Evolutionary conservation across 2,329 filamentous ascomycete species (phyloP), one percentile per base, ranked within the genome.

Genomic region (Scorias spongiosa): DNA sequence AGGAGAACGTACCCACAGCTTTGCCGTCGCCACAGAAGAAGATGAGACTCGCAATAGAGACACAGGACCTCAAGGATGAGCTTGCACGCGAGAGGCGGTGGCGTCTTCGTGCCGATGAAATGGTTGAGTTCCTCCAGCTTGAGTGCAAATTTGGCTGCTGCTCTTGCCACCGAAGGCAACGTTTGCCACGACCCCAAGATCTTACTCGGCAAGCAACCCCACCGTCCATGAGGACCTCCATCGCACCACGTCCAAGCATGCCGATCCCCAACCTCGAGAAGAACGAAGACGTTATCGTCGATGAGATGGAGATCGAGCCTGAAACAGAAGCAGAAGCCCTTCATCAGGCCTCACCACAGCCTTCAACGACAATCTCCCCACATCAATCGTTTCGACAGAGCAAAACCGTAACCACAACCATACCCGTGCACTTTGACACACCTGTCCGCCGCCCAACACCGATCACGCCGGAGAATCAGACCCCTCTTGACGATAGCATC

Each of bases 91-190:
- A 79, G 56, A 67, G 64, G 61, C 74, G 64, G 56, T 70, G 80
- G 44, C 79, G 81, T 9, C 72, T 81, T 48, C 74, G 80, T 7
- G 80, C 82, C 0, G 70, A 81, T 49, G 82, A 86, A 47, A 75
- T 82, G 55, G 70, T 86, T 40, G 80, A 87, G 29, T 88, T 85
- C 60, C 68, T 88, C 57, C 76, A 84, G 56, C 73, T 81, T 44
- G 83, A 89, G 59, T 86, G 81, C 58, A 71, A 76, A 41, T 72
- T 87, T 50, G 71, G 73, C 40, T 77, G 74, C 61, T 85, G 81
- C 64, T 66, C 72, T 1, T 81, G 78, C 56, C 72, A 54, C 48
- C 34, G 34, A 36, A 12, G 9, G 15, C 20, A 43, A 14, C 2
- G 10, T 39, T 36, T 40, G 18, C 15, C 10, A 46, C 44, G 9